A percentile compares a stretch with the other conserved stretches of the same genome.
Conservation (phyloP, 345 rosid genomes). For the Corchorus capsularis region DNA sequence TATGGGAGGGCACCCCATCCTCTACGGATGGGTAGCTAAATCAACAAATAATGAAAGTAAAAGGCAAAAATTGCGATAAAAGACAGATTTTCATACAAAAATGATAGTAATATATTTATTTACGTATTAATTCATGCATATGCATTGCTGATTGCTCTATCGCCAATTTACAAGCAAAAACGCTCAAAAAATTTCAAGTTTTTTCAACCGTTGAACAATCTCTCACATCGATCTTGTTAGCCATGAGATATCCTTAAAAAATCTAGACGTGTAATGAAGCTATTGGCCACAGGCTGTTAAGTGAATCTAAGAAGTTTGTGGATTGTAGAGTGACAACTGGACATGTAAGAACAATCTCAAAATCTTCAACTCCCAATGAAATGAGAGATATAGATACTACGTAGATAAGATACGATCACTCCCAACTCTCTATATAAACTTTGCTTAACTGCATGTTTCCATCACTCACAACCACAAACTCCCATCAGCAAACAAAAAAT, state of each 20-base stretch:
- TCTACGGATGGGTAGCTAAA: too few relatives aligned
- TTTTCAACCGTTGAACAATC: not conserved
- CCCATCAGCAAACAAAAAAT: not conserved
- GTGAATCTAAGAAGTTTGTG: conserved; percentile 38
- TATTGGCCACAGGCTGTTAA: conserved; percentile 2
- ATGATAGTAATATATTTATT: too few relatives aligned
- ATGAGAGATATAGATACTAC: conserved; percentile 39
- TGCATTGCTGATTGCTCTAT: too few relatives aligned
- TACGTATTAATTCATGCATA: not conserved
- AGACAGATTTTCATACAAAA: too few relatives aligned
- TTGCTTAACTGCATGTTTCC: not conserved
- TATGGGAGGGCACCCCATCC: too few relatives aligned
- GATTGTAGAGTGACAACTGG: conserved; percentile 42
- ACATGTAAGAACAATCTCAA: conserved; percentile 18
- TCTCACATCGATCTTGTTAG: not conserved
- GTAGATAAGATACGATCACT: conserved; percentile 46
- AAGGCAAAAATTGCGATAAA: too few relatives aligned
- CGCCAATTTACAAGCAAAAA: not conserved
- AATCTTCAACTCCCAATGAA: conserved; percentile 64
- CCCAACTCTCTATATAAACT: conserved; percentile 23
- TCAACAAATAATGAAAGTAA: too few relatives aligned
- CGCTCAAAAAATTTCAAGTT: not conserved
- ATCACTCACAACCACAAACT: conserved; percentile 19
- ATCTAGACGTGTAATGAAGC: conserved; percentile 22
- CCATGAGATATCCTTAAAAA: not conserved